phyloP scores from a whole-genome alignment of 371 early-diverging fungal species.

The Rhizopus sp. region DNA sequence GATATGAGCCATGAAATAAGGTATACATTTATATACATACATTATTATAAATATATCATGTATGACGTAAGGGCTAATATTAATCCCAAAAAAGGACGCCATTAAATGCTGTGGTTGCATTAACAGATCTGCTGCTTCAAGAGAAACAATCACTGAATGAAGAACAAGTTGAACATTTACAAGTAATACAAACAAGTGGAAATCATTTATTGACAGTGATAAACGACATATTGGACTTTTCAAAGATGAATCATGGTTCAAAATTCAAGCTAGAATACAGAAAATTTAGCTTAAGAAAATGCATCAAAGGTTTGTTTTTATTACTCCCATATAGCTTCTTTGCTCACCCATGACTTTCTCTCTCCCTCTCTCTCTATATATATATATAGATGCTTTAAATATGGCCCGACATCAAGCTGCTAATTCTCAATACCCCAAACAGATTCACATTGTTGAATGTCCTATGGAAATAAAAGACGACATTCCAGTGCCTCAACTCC shows the following conservation, averaged over 20 bases:
- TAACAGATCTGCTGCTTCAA: conserved; percentile 56
- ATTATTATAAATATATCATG: neutral
- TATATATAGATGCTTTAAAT: conserved; percentile 43
- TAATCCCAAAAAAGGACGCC: conserved; percentile 44
- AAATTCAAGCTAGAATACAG: conserved; percentile 59
- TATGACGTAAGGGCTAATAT: neutral
- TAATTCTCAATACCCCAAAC: conserved; percentile 40
- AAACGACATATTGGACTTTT: conserved; percentile 63
- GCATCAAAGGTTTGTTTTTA: conserved; percentile 52
- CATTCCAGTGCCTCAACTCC: conserved; percentile 41
- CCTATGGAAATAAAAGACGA: conserved; percentile 53
- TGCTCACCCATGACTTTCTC: neutral
- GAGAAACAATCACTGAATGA: conserved; percentile 51
- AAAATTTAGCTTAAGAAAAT: conserved; percentile 58
- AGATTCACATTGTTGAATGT: conserved; percentile 51
- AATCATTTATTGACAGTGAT: conserved; percentile 61
- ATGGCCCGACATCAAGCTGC: conserved; percentile 57
- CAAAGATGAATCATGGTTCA: conserved; percentile 63
- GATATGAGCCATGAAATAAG: conserved; percentile 61
- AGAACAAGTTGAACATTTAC: conserved; percentile 58
- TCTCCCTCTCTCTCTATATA: too few relatives aligned
- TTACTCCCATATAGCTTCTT: neutral
- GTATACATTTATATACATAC: conserved; percentile 10
- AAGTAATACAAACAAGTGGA: conserved; percentile 65
- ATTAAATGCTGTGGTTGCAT: conserved; percentile 64